Evolutionary conservation across 208 protist genomes (phyloP).

Genomic region (Wallacemonas collosoma): DNA sequence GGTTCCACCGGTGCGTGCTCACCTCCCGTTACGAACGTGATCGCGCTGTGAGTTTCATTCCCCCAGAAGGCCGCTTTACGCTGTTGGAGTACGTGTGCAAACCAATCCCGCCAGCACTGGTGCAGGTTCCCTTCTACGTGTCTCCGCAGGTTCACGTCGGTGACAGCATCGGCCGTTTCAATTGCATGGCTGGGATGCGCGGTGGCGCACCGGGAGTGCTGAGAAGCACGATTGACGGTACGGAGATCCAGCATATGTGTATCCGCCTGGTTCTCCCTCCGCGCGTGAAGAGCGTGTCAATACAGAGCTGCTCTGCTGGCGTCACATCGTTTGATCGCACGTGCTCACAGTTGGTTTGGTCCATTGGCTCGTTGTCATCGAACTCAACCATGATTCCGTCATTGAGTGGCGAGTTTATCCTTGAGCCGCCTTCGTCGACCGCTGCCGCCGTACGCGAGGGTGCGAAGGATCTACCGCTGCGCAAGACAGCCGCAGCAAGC

Average conservation of each 20-base stretch:
- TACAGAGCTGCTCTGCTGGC: conserved; percentile 73
- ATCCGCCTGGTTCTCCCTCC: conserved; percentile 74
- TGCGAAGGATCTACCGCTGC: not conserved
- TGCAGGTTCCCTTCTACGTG: conserved; percentile 83
- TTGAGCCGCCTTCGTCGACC: conserved; percentile 24
- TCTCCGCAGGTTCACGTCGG: conserved; percentile 87
- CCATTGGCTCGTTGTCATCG: conserved; percentile 58
- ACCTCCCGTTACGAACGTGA: conserved; percentile 70
- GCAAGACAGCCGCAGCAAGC: conserved; percentile 14
- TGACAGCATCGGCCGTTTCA: conserved; percentile 67
- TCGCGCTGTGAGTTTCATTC: conserved; percentile 83
- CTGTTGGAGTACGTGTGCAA: conserved; percentile 85
- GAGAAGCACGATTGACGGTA: conserved; percentile 31
- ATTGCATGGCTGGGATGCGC: conserved; percentile 86
- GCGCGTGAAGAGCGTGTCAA: conserved; percentile 52
- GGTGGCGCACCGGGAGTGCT: conserved; percentile 26
- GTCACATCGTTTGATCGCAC: conserved; percentile 72
- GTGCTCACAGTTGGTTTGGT: conserved; percentile 71
- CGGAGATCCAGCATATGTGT: conserved; percentile 65
- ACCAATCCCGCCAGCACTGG: conserved; percentile 27
- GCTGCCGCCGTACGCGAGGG: not conserved
- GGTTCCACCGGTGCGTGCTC: conserved; percentile 90
- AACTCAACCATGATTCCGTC: conserved; percentile 52
- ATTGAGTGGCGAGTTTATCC: conserved; percentile 71
- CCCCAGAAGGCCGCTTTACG: conserved; percentile 90